A percentile compares a stretch with the other conserved stretches of the same genome.
Evolutionary conservation across 2,329 filamentous ascomycete genomes (phyloP).

Genomic region (Cryoendolithus antarcticus): DNA sequence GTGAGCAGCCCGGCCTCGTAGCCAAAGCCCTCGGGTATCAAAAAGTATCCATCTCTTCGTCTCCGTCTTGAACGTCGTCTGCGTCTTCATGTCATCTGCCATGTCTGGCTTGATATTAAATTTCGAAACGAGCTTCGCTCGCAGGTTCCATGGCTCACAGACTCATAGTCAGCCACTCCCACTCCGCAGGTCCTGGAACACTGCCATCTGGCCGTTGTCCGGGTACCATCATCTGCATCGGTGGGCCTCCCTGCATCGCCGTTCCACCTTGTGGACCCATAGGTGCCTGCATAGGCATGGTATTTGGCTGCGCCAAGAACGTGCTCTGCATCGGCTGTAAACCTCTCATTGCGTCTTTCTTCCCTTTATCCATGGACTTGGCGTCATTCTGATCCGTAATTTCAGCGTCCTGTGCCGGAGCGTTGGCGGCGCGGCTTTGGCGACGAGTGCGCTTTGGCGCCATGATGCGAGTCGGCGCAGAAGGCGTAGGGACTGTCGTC

Average conservation of each 20-base stretch:
- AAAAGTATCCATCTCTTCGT: too few species aligned
- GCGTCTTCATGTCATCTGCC: too few species aligned
- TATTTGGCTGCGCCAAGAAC: slow-evolving; percentile 4
- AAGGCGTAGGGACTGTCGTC: slow-evolving; percentile 38
- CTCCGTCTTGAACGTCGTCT: too few species aligned
- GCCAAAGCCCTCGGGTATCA: too few species aligned
- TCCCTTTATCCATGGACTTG: slow-evolving; percentile 25
- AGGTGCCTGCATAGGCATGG: slow-evolving; percentile 7
- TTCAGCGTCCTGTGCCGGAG: slow-evolving; percentile 31
- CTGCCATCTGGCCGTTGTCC: background rate
- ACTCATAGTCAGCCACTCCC: slow-evolving; percentile 99
- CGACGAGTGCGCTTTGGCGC: slow-evolving; percentile 74
- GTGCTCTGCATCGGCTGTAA: slow-evolving; percentile 1
- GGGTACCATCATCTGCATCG: slow-evolving; percentile 29
- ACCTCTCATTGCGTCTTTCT: slow-evolving; percentile 1
- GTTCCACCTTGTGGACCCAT: slow-evolving; percentile 6
- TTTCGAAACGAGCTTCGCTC: too few species aligned
- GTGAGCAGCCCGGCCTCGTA: too few species aligned
- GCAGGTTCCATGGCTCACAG: slow-evolving; percentile 51
- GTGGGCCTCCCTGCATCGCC: slow-evolving; percentile 8
- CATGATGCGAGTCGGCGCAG: slow-evolving; percentile 42
- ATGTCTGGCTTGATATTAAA: too few species aligned
- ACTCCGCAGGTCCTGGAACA: slow-evolving; percentile 63
- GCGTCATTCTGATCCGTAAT: slow-evolving; percentile 54
- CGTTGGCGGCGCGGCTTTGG: slow-evolving; percentile 59